phyloP scores from a whole-genome alignment of 768 basidiomycete species.

The Kwoniella dendrophila region DNA sequence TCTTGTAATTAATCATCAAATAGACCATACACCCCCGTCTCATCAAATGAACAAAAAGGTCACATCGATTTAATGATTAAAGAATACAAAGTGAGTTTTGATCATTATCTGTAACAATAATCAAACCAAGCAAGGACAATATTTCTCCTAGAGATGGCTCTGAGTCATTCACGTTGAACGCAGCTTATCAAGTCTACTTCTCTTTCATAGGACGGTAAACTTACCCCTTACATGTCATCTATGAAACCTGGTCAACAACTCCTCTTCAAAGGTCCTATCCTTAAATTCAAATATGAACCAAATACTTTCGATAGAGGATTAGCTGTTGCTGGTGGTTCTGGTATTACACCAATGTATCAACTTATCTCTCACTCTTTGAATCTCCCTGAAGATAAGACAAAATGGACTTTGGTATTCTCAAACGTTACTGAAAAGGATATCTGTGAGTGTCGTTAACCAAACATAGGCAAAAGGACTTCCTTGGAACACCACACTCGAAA shows the following conservation, averaged over 20 bases:
- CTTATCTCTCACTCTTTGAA: constrained; percentile 71
- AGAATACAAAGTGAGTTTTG: constrained; percentile 60
- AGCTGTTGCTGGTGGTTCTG: constrained; percentile 89
- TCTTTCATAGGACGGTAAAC: constrained; percentile 73
- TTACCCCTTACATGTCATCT: constrained; percentile 77
- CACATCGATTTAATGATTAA: constrained; percentile 82
- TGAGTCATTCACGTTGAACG: background rate
- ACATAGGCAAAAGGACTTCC: no score
- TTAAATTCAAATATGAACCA: constrained; percentile 81
- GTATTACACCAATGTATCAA: constrained; percentile 65
- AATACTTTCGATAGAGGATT: constrained; percentile 69
- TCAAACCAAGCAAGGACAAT: no score
- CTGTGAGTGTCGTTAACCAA: constrained; percentile 61
- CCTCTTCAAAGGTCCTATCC: constrained; percentile 85
- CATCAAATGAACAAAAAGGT: constrained; percentile 71
- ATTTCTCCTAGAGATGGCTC: background rate
- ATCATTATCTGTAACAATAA: background rate
- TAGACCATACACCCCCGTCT: constrained; percentile 87
- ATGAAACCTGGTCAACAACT: constrained; percentile 74
- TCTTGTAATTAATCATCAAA: background rate
- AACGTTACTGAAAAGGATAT: constrained; percentile 91
- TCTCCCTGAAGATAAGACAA: constrained; percentile 81
- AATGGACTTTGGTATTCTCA: constrained; percentile 87
- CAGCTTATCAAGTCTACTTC: background rate
- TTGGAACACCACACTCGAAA: no score